Percentiles rank a stretch among this genome's conserved stretches.
These are phyloP conservation scores for Penicillium cataractarum DNA, from an alignment of 495 filamentous ascomycete genomes.

Conservation along the genomic window DNA sequence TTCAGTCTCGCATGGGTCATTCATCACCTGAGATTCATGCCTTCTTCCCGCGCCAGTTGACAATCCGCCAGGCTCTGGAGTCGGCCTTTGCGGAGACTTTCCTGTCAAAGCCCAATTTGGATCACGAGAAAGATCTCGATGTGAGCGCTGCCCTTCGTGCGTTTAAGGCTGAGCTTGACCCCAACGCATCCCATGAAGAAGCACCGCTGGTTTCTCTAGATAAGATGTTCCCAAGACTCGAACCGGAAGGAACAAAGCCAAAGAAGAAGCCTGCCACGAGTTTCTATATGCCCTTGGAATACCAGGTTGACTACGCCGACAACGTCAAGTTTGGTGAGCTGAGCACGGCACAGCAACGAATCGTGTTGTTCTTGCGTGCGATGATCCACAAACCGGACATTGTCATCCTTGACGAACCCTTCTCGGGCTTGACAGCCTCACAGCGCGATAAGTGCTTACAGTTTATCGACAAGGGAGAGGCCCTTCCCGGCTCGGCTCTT, in stretches of 20 bases:
- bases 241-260: neutral
- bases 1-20: slow-evolving; percentile 88
- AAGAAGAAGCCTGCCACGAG: neutral
- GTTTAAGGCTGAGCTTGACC: slow-evolving; percentile 77
- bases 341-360: slow-evolving; percentile 76
- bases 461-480: slow-evolving; percentile 70
- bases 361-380: slow-evolving; percentile 83
- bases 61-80: slow-evolving; percentile 73
- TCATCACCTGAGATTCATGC: slow-evolving; percentile 92
- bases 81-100: slow-evolving; percentile 92
- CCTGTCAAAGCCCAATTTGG: slow-evolving; percentile 64
- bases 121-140: slow-evolving; percentile 52
- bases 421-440: slow-evolving; percentile 82
- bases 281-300: slow-evolving; percentile 25
- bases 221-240: slow-evolving; percentile 22
- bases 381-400: slow-evolving; percentile 83
- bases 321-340: slow-evolving; percentile 71
- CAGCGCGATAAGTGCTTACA: slow-evolving; percentile 82
- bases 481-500: neutral
- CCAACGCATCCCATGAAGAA: slow-evolving; percentile 31
- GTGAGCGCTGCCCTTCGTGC: slow-evolving; percentile 69
- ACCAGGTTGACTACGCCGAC: slow-evolving; percentile 67
- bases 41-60: slow-evolving; percentile 82
- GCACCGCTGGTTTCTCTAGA: slow-evolving; percentile 14
- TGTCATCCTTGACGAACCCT: slow-evolving; percentile 90